Percentiles rank a stretch among this genome's conserved stretches.
phyloP scores from a whole-genome alignment of 345 rosid species.

The Euclidium syriacum region DNA sequence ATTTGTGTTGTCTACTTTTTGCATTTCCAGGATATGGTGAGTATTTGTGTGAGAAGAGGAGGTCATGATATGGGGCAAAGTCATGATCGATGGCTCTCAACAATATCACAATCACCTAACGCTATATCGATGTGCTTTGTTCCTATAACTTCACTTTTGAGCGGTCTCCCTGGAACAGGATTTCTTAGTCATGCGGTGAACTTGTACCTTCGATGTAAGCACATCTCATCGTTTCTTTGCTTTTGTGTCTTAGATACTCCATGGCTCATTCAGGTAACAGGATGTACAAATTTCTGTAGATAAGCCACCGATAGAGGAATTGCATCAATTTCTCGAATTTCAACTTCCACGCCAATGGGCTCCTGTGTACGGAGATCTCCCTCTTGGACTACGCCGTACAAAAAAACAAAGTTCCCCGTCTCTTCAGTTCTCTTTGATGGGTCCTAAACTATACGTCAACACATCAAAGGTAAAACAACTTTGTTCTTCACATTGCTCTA shows the following conservation, averaged over 20 bases:
- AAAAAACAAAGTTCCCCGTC: slow-evolving; percentile 68
- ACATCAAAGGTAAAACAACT: slow-evolving; percentile 60
- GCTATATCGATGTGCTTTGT: slow-evolving; percentile 91
- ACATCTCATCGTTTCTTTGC: neutral
- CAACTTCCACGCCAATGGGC: slow-evolving; percentile 98
- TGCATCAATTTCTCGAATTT: slow-evolving; percentile 86
- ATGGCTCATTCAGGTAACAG: neutral
- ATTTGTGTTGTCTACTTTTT: neutral
- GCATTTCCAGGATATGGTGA: slow-evolving; percentile 41
- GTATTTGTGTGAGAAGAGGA: slow-evolving; percentile 61
- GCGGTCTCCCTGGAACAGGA: slow-evolving; percentile 82
- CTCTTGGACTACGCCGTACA: slow-evolving; percentile 66
- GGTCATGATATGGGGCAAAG: slow-evolving; percentile 65
- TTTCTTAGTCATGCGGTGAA: slow-evolving; percentile 83
- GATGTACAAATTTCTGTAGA: slow-evolving; percentile 45
- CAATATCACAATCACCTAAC: slow-evolving; percentile 67
- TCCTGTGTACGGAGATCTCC: slow-evolving; percentile 86
- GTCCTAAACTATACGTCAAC: slow-evolving; percentile 87
- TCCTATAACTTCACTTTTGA: slow-evolving; percentile 82
- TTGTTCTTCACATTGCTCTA: neutral
- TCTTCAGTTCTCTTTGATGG: slow-evolving; percentile 81
- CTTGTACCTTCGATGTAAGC: slow-evolving; percentile 87
- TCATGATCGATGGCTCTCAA: slow-evolving; percentile 86
- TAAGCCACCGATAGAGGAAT: slow-evolving; percentile 89
- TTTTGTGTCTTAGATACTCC: slow-evolving; percentile 7